phyloP scores from a whole-genome alignment of 371 early-diverging fungal species.

The Apophysomyces trapeziformis region DNA sequence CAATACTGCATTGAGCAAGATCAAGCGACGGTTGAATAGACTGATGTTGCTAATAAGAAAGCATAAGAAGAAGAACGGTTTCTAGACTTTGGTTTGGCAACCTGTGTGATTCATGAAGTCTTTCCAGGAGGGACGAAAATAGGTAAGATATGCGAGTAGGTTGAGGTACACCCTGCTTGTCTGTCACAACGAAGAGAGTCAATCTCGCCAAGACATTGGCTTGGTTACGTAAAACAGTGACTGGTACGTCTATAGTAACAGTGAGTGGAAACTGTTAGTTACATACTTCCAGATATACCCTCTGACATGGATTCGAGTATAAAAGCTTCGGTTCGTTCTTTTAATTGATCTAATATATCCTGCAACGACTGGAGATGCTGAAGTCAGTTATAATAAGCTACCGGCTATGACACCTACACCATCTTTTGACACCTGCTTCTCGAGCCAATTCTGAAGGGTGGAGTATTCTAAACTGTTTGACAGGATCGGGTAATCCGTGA shows the following conservation, averaged over 20 bases:
- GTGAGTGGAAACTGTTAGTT: no score
- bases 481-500: conserved; percentile 37
- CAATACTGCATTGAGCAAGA: conserved; percentile 38
- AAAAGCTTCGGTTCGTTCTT: conserved; percentile 16
- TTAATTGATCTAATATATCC: conserved; percentile 2
- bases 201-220: conserved; percentile 41
- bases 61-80: neutral
- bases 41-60: conserved; percentile 1
- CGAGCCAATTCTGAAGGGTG: conserved; percentile 33
- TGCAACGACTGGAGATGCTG: neutral
- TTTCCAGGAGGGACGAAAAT: conserved; percentile 16
- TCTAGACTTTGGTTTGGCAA: neutral
- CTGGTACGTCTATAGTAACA: conserved; percentile 35
- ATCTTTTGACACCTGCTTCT: conserved; percentile 24
- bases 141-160: conserved; percentile 13
- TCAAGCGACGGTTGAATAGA: conserved; percentile 22
- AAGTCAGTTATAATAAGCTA: neutral
- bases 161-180: conserved; percentile 18
- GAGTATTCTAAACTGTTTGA: conserved; percentile 25
- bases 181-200: conserved; percentile 30
- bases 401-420: conserved; percentile 20
- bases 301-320: conserved; percentile 15
- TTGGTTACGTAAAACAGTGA: conserved; percentile 39
- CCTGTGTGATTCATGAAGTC: conserved; percentile 26
- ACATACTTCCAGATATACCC: conserved; percentile 1